Evolutionary conservation across 169 alveolate genomes (phyloP).

Genomic region (Plasmodium gonderi): DNA sequence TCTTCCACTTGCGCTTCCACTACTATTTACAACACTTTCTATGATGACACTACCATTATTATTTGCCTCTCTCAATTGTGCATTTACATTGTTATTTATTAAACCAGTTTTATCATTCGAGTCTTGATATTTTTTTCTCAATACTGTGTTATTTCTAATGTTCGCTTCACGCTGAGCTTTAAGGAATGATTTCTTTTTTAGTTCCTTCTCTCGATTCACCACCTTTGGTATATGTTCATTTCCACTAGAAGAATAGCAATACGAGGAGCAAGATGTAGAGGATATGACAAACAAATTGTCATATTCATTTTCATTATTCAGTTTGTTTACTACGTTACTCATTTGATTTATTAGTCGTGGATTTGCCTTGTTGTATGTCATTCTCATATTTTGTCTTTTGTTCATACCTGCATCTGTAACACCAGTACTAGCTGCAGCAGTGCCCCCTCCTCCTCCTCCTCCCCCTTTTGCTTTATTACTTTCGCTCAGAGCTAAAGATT

Average conservation of each 20-base stretch:
- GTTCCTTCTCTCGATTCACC: neutral
- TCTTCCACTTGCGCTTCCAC: neutral
- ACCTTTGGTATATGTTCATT: slow-evolving; percentile 5
- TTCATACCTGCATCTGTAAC: neutral
- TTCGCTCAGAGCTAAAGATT: slow-evolving; percentile 43
- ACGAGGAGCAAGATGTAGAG: slow-evolving; percentile 67
- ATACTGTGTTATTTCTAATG: neutral
- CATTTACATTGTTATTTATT: neutral
- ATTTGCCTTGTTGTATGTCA: neutral
- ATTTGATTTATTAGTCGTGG: neutral
- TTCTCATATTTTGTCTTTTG: neutral
- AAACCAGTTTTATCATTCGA: neutral
- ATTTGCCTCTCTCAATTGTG: neutral
- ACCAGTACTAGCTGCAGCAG: neutral
- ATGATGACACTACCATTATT: neutral
- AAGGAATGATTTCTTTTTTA: neutral
- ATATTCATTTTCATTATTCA: slow-evolving; percentile 32
- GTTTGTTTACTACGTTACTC: neutral
- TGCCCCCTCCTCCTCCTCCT: neutral
- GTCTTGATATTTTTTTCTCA: neutral
- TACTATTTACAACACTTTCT: neutral
- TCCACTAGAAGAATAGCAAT: slow-evolving; percentile 66
- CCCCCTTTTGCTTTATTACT: slow-evolving; percentile 34
- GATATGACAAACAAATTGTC: slow-evolving; percentile 69
- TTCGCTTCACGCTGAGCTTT: neutral